These are phyloP conservation scores for Bipolaris zeicola DNA, from an alignment of 2,329 filamentous ascomycete genomes.

Conservation along the genomic window DNA sequence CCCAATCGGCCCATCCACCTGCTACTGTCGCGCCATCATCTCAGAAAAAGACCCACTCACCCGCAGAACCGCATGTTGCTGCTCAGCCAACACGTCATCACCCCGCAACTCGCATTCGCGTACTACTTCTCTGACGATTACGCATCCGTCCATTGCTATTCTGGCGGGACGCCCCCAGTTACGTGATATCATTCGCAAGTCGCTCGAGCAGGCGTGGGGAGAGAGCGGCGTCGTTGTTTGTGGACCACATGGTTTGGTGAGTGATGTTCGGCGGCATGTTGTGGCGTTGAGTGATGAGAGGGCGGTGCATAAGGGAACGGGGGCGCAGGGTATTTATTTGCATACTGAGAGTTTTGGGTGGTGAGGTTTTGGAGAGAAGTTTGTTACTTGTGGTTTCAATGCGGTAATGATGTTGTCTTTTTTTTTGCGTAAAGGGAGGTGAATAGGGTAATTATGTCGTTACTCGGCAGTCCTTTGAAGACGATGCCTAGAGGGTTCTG, in stretches of 20 bases:
- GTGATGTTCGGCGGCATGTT: slow-evolving; percentile 61
- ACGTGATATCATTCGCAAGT: slow-evolving; percentile 58
- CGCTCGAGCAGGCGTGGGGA: slow-evolving; percentile 63
- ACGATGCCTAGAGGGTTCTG: too few species aligned
- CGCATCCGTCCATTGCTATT: slow-evolving; percentile 46
- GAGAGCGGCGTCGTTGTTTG: slow-evolving; percentile 69
- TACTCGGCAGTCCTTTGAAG: too few species aligned
- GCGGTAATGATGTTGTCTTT: background rate
- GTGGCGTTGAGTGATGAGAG: slow-evolving; percentile 66
- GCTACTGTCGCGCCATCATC: slow-evolving; percentile 58
- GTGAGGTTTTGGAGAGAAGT: background rate
- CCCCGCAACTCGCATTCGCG: background rate
- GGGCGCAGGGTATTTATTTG: slow-evolving; percentile 67
- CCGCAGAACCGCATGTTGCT: slow-evolving; percentile 24
- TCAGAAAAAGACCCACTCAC: slow-evolving; percentile 45
- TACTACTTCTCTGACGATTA: slow-evolving; percentile 17
- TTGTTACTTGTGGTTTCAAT: too few species aligned
- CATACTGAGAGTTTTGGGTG: slow-evolving; percentile 61
- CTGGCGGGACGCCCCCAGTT: slow-evolving; percentile 60
- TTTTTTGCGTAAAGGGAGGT: background rate
- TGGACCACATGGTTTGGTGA: slow-evolving; percentile 61
- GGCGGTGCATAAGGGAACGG: slow-evolving; percentile 70
- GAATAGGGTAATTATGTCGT: too few species aligned
- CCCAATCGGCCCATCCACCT: slow-evolving; percentile 28
- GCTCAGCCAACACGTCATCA: slow-evolving; percentile 8